These are phyloP conservation scores for Metschnikowia lunata DNA, from an alignment of 805 yeast species.

Conservation along the genomic window DNA sequence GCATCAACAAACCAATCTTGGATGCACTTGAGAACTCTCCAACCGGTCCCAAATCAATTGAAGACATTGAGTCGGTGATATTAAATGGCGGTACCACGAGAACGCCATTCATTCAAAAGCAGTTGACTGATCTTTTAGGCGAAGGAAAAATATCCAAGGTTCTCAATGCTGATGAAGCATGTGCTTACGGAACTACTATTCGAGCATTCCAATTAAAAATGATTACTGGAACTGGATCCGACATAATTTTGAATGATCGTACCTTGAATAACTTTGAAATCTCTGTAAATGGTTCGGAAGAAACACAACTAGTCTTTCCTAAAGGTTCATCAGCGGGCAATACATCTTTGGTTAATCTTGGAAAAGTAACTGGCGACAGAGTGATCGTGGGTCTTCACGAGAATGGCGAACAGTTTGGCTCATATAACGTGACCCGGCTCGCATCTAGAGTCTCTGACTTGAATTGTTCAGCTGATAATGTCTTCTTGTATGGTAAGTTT, in stretches of 20 bases:
- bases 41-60: slow-evolving; percentile 17
- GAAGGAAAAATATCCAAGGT: slow-evolving; percentile 65
- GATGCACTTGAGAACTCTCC: slow-evolving; percentile 42
- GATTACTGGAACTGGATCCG: slow-evolving; percentile 51
- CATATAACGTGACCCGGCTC: slow-evolving; percentile 24
- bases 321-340: slow-evolving; percentile 40
- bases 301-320: slow-evolving; percentile 37
- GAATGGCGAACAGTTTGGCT: slow-evolving; percentile 33
- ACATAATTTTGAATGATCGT: slow-evolving; percentile 55
- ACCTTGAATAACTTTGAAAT: slow-evolving; percentile 47
- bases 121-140: slow-evolving; percentile 50
- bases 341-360: slow-evolving; percentile 33
- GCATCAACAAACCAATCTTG: slow-evolving; percentile 52
- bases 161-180: slow-evolving; percentile 94
- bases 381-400: slow-evolving; percentile 32
- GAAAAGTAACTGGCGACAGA: slow-evolving; percentile 29
- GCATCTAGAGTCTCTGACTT: slow-evolving; percentile 27
- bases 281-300: slow-evolving; percentile 22
- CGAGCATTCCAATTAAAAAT: slow-evolving; percentile 67
- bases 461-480: slow-evolving; percentile 36
- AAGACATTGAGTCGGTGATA: slow-evolving; percentile 59
- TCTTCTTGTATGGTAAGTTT: slow-evolving; percentile 38
- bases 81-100: slow-evolving; percentile 89
- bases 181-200: slow-evolving; percentile 83
- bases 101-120: slow-evolving; percentile 79